These are phyloP conservation scores for Gaeumannomyces sp. DNA, from an alignment of 2,329 filamentous ascomycete species.

Conservation along the genomic window DNA sequence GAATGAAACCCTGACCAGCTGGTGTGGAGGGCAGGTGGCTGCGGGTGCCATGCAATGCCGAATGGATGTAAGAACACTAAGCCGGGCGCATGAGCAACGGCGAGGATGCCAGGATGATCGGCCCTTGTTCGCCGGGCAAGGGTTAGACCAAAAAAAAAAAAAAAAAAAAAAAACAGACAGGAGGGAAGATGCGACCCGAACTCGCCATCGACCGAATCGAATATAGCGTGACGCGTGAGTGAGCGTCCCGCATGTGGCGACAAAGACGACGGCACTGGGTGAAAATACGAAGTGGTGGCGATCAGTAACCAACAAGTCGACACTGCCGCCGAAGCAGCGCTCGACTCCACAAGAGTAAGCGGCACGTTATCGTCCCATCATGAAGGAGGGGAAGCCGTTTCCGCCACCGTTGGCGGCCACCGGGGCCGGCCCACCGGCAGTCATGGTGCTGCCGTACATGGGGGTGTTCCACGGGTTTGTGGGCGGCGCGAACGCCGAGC, in stretches of 20 bases:
- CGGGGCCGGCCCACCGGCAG: constrained; percentile 12
- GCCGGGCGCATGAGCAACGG: no score
- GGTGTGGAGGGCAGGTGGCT: no score
- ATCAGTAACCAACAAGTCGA: background rate
- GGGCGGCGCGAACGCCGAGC: constrained; percentile 12
- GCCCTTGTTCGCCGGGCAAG: no score
- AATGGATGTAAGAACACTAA: constrained; percentile 4
- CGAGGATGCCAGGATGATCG: no score
- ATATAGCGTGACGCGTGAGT: background rate
- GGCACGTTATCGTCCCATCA: constrained; percentile 20
- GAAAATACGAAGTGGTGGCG: background rate
- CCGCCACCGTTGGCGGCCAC: constrained; percentile 15
- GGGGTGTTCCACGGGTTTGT: constrained; percentile 16
- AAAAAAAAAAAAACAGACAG: background rate
- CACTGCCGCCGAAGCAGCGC: background rate
- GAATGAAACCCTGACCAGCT: background rate
- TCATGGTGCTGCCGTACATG: constrained; percentile 14
- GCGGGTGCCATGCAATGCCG: constrained; percentile 1
- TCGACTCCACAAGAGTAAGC: background rate
- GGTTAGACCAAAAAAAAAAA: background rate
- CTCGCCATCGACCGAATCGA: background rate
- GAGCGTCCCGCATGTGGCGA: background rate
- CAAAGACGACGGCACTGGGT: background rate
- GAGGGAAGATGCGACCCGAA: background rate
- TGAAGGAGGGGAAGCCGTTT: constrained; percentile 19